Conservation (phyloP, 2,329 filamentous ascomycete genomes). For the Leptographium galeiforme region DNA sequence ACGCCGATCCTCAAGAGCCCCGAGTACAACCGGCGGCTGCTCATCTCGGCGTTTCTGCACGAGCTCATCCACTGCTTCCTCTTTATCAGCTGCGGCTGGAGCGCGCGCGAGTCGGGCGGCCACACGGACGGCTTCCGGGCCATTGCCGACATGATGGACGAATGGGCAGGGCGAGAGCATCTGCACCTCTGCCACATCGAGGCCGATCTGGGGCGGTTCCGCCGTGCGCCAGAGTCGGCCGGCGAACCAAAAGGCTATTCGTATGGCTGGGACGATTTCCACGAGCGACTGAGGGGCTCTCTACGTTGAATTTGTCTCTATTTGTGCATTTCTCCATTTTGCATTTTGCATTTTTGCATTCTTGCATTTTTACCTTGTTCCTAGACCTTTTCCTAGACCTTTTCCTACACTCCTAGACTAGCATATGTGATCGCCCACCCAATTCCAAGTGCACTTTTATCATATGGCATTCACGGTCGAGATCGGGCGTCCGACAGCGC, state of each 20-base stretch:
- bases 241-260: background rate
- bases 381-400: background rate
- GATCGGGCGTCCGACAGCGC: too few species aligned
- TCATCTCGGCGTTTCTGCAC: slow-evolving; percentile 53
- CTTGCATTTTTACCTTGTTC: background rate
- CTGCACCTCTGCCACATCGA: slow-evolving; percentile 46
- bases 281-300: background rate
- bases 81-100: slow-evolving; percentile 47
- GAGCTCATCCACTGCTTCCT: slow-evolving; percentile 56
- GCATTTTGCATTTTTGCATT: too few species aligned
- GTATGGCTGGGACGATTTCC: background rate
- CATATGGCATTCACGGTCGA: background rate
- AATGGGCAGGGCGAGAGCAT: slow-evolving; percentile 43
- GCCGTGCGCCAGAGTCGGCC: background rate
- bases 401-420: background rate
- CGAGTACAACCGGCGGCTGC: slow-evolving; percentile 43
- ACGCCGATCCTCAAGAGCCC: slow-evolving; percentile 41
- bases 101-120: slow-evolving; percentile 39
- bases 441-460: background rate
- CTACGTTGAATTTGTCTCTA: background rate
- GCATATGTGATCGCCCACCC: background rate
- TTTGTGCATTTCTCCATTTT: background rate
- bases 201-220: slow-evolving; percentile 34
- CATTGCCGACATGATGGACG: slow-evolving; percentile 47
- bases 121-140: slow-evolving; percentile 46